Evolutionary conservation across 805 yeast genomes (phyloP), one percentile per base, ranked within the genome.

Genomic region (Candida ovalis): DNA sequence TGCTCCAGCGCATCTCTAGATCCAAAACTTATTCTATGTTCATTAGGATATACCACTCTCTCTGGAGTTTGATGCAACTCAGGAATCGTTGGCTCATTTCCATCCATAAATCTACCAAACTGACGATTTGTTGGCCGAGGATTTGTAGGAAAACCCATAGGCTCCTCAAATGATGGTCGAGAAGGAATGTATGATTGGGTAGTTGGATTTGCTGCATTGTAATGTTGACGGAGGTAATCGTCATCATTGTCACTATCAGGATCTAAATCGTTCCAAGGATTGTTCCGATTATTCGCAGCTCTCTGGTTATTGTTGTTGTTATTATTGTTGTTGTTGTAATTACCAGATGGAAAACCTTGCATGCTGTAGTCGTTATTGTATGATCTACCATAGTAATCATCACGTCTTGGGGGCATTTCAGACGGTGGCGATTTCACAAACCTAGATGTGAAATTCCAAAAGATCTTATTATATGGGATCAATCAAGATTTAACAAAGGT

Each of bases 81-180:
- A 6, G 37, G 38, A 22, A 28, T 13, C 3, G 35, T 21, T 32
- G 44, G 15, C 3, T 23, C 39, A 22, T 23, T n/a, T 19, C 12
- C 33, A 13, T 6, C 19, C n/a, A 17, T 7, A 17, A 28, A 42
- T 17, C 13, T 22, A 22, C 7, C 41, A 18, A 18, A 9, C 9
- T 15, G 17, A 12, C 3, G 15, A n/a, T 19, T 21, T 6, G 22
- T n/a, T 22, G 15, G 17, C 5, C 21, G 18, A 7, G 27, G 24
- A 18, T 21, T 25, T 4, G 47, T 22, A 1, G 55, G 55, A 27
- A 52, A 52, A 4, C 55, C 55, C 43, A 47, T 42, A 2, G 52
- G 52, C 19, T 48, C 54, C 12, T 48, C 54, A 24, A 43, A 45
- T 6, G 30, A 46, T n/a, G 48, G 36, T 17, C 40, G 25, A 15